Conservation (phyloP, 1,284 basidiomycete genomes). For the Tranzscheliella williamsii region DNA sequence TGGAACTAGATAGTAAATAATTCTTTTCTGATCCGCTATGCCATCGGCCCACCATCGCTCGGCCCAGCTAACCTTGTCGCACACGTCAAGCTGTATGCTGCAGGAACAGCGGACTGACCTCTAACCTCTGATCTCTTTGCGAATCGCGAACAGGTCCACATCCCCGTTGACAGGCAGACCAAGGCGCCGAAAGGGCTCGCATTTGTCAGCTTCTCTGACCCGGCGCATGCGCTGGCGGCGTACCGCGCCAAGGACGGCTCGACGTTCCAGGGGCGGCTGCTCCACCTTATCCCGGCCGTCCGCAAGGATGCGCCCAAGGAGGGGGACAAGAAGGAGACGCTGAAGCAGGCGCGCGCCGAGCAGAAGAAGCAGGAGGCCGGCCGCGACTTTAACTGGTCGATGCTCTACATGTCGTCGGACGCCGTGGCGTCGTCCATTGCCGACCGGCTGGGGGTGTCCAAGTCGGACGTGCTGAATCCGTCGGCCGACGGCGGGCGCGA, state of each 20-base stretch:
- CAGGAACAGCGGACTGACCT: background rate
- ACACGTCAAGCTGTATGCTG: background rate
- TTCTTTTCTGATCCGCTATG: slow-evolving; percentile 25
- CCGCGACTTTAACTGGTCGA: slow-evolving; percentile 92
- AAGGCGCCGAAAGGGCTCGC: slow-evolving; percentile 73
- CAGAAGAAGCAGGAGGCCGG: slow-evolving; percentile 75
- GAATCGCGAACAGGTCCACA: slow-evolving; percentile 70
- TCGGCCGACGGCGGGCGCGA: slow-evolving; percentile 30
- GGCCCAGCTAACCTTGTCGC: too few relatives aligned
- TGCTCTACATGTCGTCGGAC: slow-evolving; percentile 96
- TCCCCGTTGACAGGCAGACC: slow-evolving; percentile 73
- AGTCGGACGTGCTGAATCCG: slow-evolving; percentile 79
- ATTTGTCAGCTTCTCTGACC: slow-evolving; percentile 75
- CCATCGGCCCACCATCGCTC: too few relatives aligned
- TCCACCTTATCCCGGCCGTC: slow-evolving; percentile 85
- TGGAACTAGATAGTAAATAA: slow-evolving; percentile 59
- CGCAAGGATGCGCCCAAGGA: slow-evolving; percentile 63
- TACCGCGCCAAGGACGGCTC: slow-evolving; percentile 78
- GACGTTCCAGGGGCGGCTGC: slow-evolving; percentile 85
- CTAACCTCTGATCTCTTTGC: background rate
- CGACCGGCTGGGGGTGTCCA: slow-evolving; percentile 77
- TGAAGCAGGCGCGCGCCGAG: slow-evolving; percentile 68
- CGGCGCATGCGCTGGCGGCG: slow-evolving; percentile 74
- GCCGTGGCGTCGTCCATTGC: slow-evolving; percentile 83
- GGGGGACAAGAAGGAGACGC: slow-evolving; percentile 24